These are phyloP conservation scores for Alternaria ventricosa DNA, from an alignment of 2,329 filamentous ascomycete species.

Conservation along the genomic window DNA sequence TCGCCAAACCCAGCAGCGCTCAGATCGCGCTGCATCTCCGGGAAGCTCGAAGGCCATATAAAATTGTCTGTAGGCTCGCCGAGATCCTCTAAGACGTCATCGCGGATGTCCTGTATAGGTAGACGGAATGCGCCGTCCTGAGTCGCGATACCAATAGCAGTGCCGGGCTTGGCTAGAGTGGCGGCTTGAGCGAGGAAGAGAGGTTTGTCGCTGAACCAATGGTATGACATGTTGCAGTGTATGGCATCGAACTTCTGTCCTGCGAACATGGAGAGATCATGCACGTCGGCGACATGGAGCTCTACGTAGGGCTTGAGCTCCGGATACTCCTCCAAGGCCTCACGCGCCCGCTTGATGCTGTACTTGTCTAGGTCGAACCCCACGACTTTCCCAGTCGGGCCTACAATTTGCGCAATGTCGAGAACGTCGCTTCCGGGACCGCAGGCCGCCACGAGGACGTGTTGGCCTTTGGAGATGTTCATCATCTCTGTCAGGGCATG, in stretches of 20 bases:
- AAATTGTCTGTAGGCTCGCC: neutral
- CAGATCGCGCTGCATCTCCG: neutral
- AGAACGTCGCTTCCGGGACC: neutral
- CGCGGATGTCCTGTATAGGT: neutral
- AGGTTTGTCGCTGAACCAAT: neutral
- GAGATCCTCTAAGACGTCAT: neutral
- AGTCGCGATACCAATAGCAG: neutral
- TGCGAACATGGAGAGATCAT: neutral
- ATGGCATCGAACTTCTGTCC: neutral
- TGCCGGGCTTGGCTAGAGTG: neutral
- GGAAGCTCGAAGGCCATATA: neutral
- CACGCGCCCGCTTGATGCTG: neutral
- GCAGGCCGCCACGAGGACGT: neutral
- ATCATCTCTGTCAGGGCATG: neutral
- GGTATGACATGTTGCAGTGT: neutral
- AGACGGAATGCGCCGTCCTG: neutral
- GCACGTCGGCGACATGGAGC: neutral
- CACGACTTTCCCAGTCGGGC: neutral
- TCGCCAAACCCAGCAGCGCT: neutral
- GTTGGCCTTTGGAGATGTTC: neutral
- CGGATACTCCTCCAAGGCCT: neutral
- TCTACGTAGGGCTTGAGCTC: neutral
- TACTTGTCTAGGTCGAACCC: neutral
- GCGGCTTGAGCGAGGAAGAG: neutral
- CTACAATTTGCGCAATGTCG: neutral